phyloP scores from a whole-genome alignment of 805 yeast species.

The Clavispora carvajalis region DNA sequence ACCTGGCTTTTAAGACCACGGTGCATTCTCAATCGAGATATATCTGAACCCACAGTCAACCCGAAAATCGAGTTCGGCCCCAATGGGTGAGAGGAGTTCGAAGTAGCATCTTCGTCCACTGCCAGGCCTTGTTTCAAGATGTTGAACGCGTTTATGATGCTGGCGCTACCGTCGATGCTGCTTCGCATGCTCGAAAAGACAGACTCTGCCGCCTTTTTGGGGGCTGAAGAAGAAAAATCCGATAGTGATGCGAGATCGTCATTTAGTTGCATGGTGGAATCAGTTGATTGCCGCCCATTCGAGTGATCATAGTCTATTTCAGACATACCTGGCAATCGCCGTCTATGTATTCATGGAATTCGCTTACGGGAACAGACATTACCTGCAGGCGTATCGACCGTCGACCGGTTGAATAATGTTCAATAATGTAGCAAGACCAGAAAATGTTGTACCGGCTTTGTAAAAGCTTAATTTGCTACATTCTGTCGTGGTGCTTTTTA shows the following conservation, averaged over 20 bases:
- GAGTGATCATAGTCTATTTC: neutral
- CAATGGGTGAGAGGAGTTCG: slow-evolving; percentile 43
- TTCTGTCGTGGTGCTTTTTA: no score
- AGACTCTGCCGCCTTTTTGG: slow-evolving; percentile 10
- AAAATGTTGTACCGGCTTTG: no score
- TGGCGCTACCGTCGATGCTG: slow-evolving; percentile 11
- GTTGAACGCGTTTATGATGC: slow-evolving; percentile 10
- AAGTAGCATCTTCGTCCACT: slow-evolving; percentile 14
- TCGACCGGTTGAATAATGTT: no score
- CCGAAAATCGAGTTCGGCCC: slow-evolving; percentile 78
- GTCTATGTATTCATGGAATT: neutral
- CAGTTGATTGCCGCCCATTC: slow-evolving; percentile 5
- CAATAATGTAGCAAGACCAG: no score
- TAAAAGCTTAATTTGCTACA: no score
- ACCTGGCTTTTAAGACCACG: slow-evolving; percentile 30
- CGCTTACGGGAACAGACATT: neutral
- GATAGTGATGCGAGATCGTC: slow-evolving; percentile 13
- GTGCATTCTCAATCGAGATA: slow-evolving; percentile 31
- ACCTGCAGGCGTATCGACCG: neutral
- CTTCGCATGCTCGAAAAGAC: slow-evolving; percentile 13
- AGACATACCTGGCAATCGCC: neutral
- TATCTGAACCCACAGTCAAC: slow-evolving; percentile 58
- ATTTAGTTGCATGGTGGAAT: slow-evolving; percentile 13
- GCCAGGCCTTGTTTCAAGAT: slow-evolving; percentile 11
- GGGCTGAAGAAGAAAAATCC: slow-evolving; percentile 10